Evolutionary conservation across 2,329 filamentous ascomycete genomes (phyloP).

Genomic region (Colletotrichum filicis): DNA sequence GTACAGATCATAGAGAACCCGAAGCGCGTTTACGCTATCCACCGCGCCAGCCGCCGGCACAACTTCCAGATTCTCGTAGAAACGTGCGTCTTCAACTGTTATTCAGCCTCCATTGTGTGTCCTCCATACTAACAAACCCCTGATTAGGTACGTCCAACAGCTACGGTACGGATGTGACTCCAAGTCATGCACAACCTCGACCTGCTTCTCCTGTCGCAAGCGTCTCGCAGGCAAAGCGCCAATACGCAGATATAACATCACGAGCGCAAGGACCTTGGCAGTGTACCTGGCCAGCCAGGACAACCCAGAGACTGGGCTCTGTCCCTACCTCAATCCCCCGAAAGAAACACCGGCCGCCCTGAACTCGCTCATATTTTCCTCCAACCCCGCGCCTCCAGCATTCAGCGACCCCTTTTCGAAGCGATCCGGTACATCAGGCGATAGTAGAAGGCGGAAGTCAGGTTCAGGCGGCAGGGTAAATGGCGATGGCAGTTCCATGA

Average conservation of each 20-base stretch:
- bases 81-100: constrained; percentile 58
- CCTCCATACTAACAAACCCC: constrained; percentile 34
- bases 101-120: constrained; percentile 8
- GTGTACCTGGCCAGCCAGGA: constrained; percentile 84
- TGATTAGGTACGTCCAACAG: constrained; percentile 78
- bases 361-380: constrained; percentile 58
- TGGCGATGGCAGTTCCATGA: constrained; percentile 1
- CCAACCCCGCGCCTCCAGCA: constrained; percentile 43
- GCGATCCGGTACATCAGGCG: constrained; percentile 19
- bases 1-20: constrained; percentile 71
- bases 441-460: constrained; percentile 17
- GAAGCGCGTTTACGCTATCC: constrained; percentile 68
- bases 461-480: background rate
- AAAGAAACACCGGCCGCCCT: constrained; percentile 57
- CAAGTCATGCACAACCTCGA: constrained; percentile 75
- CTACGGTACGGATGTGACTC: constrained; percentile 84
- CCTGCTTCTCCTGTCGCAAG: constrained; percentile 83
- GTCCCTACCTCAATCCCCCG: constrained; percentile 59
- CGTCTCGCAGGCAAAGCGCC: constrained; percentile 74
- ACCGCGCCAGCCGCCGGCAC: constrained; percentile 70
- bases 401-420: constrained; percentile 33
- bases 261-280: constrained; percentile 84
- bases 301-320: constrained; percentile 77
- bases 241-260: constrained; percentile 80
- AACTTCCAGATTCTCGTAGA: constrained; percentile 75